Percentiles rank a stretch among this genome's conserved stretches.
These are phyloP conservation scores for Cercospora berteroae DNA, from an alignment of 2,329 filamentous ascomycete species.

Conservation along the genomic window DNA sequence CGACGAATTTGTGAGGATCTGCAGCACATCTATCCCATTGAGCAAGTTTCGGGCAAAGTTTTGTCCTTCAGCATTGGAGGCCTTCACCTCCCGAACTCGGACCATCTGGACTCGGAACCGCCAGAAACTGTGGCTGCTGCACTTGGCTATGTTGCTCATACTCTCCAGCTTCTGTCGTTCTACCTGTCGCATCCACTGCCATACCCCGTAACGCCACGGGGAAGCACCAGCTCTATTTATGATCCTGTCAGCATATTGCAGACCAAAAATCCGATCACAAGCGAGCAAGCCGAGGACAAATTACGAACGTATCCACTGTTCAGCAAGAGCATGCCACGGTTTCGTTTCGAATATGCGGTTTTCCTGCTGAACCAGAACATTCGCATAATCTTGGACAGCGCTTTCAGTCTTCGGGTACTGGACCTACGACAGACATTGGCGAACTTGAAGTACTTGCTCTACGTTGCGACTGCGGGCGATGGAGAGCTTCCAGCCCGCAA, in stretches of 20 bases:
- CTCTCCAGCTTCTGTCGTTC: constrained; percentile 73
- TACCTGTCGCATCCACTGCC: constrained; percentile 78
- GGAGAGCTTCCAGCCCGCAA: constrained; percentile 58
- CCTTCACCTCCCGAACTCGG: constrained; percentile 75
- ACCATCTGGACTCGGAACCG: constrained; percentile 63
- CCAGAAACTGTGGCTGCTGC: constrained; percentile 77
- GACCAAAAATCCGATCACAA: constrained; percentile 24
- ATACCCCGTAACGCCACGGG: constrained; percentile 71
- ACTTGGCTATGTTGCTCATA: constrained; percentile 73
- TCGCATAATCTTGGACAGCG: constrained; percentile 62
- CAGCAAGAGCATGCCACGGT: constrained; percentile 65
- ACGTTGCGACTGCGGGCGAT: constrained; percentile 79
- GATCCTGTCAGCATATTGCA: constrained; percentile 62
- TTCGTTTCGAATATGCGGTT: constrained; percentile 92
- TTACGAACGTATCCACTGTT: constrained; percentile 72
- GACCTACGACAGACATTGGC: constrained; percentile 90
- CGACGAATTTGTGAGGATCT: constrained; percentile 86
- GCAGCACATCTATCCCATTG: constrained; percentile 74
- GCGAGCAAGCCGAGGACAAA: constrained; percentile 25
- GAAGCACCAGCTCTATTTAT: constrained; percentile 71
- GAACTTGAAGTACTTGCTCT: constrained; percentile 89
- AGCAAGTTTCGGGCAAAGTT: constrained; percentile 61
- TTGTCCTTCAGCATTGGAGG: constrained; percentile 82
- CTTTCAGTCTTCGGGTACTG: constrained; percentile 72
- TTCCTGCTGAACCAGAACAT: constrained; percentile 97